Base-by-base conservation (phyloP, 2,329 filamentous ascomycete genomes). In the Fusarium devonianum region DNA sequence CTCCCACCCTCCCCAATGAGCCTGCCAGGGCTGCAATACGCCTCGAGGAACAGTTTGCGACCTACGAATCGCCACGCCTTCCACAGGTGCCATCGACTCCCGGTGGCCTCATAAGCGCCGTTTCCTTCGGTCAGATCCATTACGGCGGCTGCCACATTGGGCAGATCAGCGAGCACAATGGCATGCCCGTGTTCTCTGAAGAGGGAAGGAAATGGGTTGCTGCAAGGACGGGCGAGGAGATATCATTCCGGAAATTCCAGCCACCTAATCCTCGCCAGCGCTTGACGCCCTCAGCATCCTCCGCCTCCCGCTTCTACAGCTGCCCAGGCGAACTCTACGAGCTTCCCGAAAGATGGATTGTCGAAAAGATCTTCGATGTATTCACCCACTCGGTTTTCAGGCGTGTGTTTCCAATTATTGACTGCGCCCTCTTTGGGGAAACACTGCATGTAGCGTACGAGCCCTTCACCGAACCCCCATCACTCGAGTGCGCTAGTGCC, bases 341-440 rank as follows among this genome's bases (percentile, higher is more conserved):
- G 18, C 44, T 65, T 9, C 61, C 64, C 0, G 48, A 56, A 2
- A 49, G 67, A 69, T 11, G 58, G 56, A 37, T 49, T 26, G 60
- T 74, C 1, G 61, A 68, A 1, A 46, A 60, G 10, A 56, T 55
- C 8, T 46, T 72, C 1, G 19, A 58, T 0, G 29, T 49, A 0
- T 73, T 65, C 26, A 34, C 54, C 1, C 47, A 58, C 0, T 73
- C 71, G 0, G 60, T 75, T 1, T 69, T 80, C 46, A 70, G 71
- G 8, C 68, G 75, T 0, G 64, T 77, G 0, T 82, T 83, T 26
- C 81, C 81, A 0, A 22, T 80, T 2, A 57, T 82, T 3, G 78
- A 84, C 44, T 51, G 61, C 0, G 66, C 72, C 1, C 60, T 83
- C 0, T 83, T 83, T 45, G 53, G 66, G 10, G 66, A 75, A 2